phyloP scores from a whole-genome alignment of 768 basidiomycete genomes.

The Psilocybe cubensis region DNA sequence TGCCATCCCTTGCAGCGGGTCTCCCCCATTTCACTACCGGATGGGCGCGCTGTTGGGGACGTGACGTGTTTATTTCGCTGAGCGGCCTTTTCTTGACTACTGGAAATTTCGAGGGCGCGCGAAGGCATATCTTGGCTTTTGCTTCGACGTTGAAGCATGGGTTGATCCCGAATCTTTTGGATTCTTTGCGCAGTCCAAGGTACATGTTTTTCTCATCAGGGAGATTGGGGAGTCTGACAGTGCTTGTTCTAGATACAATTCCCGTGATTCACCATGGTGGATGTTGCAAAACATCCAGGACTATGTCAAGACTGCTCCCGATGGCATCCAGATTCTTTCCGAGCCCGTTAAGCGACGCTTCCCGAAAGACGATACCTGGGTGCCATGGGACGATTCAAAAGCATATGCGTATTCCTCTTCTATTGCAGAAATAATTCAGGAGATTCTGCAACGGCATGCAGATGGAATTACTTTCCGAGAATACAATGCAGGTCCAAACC shows the following conservation, averaged over 20 bases:
- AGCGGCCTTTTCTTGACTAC: constrained; percentile 94
- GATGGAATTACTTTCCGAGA: constrained; percentile 93
- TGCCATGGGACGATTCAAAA: constrained; percentile 82
- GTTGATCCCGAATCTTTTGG: constrained; percentile 93
- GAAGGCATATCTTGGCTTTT: constrained; percentile 90
- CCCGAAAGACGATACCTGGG: constrained; percentile 93
- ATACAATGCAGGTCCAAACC: constrained; percentile 93
- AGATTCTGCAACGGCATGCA: constrained; percentile 93
- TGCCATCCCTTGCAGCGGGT: constrained; percentile 91
- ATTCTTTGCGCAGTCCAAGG: constrained; percentile 86
- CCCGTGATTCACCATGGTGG: constrained; percentile 99
- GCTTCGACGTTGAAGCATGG: constrained; percentile 94
- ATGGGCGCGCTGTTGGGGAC: constrained; percentile 98
- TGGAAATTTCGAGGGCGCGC: constrained; percentile 85
- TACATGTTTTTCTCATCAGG: constrained; percentile 34
- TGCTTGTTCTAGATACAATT: constrained; percentile 72
- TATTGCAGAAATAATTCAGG: constrained; percentile 95
- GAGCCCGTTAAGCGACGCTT: constrained; percentile 92
- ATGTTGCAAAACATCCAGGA: constrained; percentile 99
- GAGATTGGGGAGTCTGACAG: background rate
- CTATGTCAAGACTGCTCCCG: constrained; percentile 82
- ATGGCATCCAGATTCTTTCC: constrained; percentile 78
- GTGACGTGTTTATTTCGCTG: constrained; percentile 92
- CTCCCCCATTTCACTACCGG: constrained; percentile 91
- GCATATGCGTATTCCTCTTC: constrained; percentile 85